Conservation (phyloP, 2,329 filamentous ascomycete genomes). For the Fusarium agapanthi region DNA sequence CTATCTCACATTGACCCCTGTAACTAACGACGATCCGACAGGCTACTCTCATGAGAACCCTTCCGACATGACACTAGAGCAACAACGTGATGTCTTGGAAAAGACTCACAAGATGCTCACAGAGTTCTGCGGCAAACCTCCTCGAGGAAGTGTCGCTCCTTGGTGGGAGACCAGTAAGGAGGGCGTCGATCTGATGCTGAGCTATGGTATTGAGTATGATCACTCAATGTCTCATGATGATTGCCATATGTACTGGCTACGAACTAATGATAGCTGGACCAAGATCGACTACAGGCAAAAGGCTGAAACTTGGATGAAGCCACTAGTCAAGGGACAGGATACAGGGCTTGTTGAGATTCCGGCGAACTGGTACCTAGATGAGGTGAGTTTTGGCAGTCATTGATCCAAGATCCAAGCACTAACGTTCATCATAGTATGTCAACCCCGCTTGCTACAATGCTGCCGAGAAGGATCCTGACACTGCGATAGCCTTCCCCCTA, state of each 20-base stretch:
- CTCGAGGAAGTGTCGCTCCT: conserved; percentile 75
- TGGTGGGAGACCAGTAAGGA: conserved; percentile 79
- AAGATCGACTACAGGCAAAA: conserved; percentile 68
- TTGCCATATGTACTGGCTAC: conserved; percentile 70
- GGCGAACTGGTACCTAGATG: conserved; percentile 67
- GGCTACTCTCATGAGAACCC: conserved; percentile 80
- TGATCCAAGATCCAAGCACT: rapidly evolving
- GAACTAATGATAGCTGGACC: conserved; percentile 71
- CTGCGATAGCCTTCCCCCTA: conserved; percentile 58
- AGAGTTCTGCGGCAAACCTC: conserved; percentile 74
- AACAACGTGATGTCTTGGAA: conserved; percentile 78
- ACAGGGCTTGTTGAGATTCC: conserved; percentile 75
- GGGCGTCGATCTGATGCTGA: conserved; percentile 70
- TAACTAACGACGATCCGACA: rapidly evolving
- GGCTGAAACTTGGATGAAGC: conserved; percentile 52
- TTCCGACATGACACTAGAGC: conserved; percentile 74
- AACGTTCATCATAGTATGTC: background rate
- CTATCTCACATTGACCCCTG: rapidly evolving
- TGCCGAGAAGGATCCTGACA: background rate
- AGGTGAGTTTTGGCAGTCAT: conserved; percentile 34
- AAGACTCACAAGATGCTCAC: conserved; percentile 78
- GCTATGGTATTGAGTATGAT: conserved; percentile 76
- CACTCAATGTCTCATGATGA: conserved; percentile 67
- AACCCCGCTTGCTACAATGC: rapidly evolving
- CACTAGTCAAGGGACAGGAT: conserved; percentile 64